Base-by-base conservation (phyloP, 768 basidiomycete species). In the Mycena epipterygia region DNA sequence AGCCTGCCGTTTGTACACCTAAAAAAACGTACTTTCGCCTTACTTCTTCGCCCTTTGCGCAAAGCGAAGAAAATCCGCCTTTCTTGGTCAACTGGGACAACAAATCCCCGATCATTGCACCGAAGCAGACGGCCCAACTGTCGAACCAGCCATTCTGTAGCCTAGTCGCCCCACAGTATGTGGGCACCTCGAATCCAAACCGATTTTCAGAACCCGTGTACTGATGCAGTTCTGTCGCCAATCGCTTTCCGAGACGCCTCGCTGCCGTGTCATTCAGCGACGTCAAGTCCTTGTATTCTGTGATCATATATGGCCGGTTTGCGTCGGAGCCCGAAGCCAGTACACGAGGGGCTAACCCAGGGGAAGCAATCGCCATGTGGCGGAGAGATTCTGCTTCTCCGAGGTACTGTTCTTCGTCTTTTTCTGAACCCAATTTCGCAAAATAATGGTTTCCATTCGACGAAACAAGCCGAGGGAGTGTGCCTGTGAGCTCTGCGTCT, bases 81-180 rank as follows among this genome's bases (percentile, higher is more conserved):
- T 81, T 79, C n/a, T 77, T 76, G 67, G 76, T 69, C 30, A 91
- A 79, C 64, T 86, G 85, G 39, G 77, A 76, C 53, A 93, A 78
- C 57, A 95, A 78, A 70, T 89, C 89, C 35, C 83, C 84, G 33
- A 94, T 85, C 85, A 93, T 86, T 17, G 84, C 82, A 75, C 84
- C 84, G 76, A 86, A 95, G 73, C 93, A 93, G 66, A 86, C 82
- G 57, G 90, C 89, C 94, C 94, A 95, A 1, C 83, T 89, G 23
- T 87, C 81, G 74, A 86, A 90, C 91, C 92, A 93, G 7, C 93
- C 93, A 72, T 94, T 94, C 46, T 85, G 83, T 65, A 92, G 84
- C 53, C 88, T 86, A 1, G 94, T 95, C 5, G 84, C 84, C 8
- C 94, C 94, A 70, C 94, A 95, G 75, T 89, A 94, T 6, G 93